These are phyloP conservation scores for Hypoxylon trugodes DNA, from an alignment of 495 filamentous ascomycete genomes.

Conservation along the genomic window DNA sequence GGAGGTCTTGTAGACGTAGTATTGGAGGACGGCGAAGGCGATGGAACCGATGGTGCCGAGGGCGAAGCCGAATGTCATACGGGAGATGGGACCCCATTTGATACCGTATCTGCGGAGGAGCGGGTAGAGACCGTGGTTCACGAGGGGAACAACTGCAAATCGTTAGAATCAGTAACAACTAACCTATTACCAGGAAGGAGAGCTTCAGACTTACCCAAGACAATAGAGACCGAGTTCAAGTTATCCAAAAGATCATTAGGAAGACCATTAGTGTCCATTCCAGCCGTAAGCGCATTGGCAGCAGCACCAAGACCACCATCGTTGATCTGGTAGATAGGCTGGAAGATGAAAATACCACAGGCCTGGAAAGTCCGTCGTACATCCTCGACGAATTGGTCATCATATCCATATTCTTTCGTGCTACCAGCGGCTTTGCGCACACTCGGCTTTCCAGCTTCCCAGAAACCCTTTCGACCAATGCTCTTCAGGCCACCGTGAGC, in stretches of 20 bases:
- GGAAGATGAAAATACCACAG: conserved; percentile 63
- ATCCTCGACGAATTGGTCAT: conserved; percentile 62
- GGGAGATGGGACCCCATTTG: conserved; percentile 71
- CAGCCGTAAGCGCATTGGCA: conserved; percentile 63
- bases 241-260: conserved; percentile 80
- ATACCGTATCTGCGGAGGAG: conserved; percentile 68
- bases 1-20: conserved; percentile 71
- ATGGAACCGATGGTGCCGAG: conserved; percentile 68
- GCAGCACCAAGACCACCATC: conserved; percentile 56
- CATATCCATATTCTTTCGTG: conserved; percentile 49
- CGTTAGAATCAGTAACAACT: conserved; percentile 15
- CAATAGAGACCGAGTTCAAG: conserved; percentile 75
- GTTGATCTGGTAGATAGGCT: conserved; percentile 69
- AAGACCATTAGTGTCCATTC: conserved; percentile 68
- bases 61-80: conserved; percentile 77
- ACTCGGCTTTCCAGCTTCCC: conserved; percentile 66
- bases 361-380: conserved; percentile 60
- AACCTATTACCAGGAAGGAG: neutral
- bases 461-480: conserved; percentile 65
- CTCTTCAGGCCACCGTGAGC: conserved; percentile 57
- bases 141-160: conserved; percentile 67
- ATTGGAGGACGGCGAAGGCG: conserved; percentile 72
- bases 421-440: conserved; percentile 58
- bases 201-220: conserved; percentile 55
- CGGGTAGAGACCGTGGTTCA: conserved; percentile 75